A percentile compares a stretch with the other conserved stretches of the same genome.
Evolutionary conservation across 805 yeast genomes (phyloP).

Genomic region (Myxozyma nipponensis): DNA sequence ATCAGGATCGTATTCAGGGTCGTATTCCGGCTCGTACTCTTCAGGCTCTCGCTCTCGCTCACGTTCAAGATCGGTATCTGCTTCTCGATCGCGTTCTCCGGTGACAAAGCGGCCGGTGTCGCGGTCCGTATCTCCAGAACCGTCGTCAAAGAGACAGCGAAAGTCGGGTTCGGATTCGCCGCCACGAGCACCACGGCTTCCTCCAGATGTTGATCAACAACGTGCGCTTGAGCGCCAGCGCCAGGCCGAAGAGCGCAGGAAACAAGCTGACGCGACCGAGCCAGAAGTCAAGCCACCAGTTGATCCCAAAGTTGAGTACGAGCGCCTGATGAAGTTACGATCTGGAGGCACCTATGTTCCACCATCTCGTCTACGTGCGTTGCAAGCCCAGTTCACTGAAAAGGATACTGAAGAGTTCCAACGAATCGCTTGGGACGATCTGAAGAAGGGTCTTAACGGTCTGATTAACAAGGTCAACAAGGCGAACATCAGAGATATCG

Average conservation of each 20-base stretch:
- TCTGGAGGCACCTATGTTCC: constrained; percentile 53
- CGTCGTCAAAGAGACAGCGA: constrained; percentile 3
- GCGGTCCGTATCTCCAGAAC: constrained; percentile 7
- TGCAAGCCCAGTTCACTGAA: constrained; percentile 39
- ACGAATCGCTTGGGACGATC: constrained; percentile 52
- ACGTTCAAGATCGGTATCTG: background rate
- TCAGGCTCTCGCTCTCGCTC: constrained; percentile 3
- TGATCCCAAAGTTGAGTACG: constrained; percentile 39
- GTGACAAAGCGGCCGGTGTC: background rate
- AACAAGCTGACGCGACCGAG: background rate
- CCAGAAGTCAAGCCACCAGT: constrained; percentile 24
- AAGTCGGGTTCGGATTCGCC: constrained; percentile 1
- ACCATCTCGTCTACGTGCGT: constrained; percentile 48
- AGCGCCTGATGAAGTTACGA: constrained; percentile 40
- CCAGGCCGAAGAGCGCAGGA: constrained; percentile 11
- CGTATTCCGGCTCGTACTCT: constrained; percentile 9
- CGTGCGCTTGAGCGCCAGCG: constrained; percentile 31
- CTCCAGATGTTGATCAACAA: constrained; percentile 30
- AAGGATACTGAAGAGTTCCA: constrained; percentile 46
- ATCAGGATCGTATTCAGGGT: constrained; percentile 6
- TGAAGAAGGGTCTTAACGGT: constrained; percentile 48
- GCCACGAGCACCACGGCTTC: constrained; percentile 8
- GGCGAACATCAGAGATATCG: constrained; percentile 48
- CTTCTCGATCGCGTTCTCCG: background rate
- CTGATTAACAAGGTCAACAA: constrained; percentile 46